Percentiles rank a stretch among this genome's conserved stretches.
Evolutionary conservation across 139 green algal genomes (phyloP).

Genomic region (Auxenochlorella protothecoides): DNA sequence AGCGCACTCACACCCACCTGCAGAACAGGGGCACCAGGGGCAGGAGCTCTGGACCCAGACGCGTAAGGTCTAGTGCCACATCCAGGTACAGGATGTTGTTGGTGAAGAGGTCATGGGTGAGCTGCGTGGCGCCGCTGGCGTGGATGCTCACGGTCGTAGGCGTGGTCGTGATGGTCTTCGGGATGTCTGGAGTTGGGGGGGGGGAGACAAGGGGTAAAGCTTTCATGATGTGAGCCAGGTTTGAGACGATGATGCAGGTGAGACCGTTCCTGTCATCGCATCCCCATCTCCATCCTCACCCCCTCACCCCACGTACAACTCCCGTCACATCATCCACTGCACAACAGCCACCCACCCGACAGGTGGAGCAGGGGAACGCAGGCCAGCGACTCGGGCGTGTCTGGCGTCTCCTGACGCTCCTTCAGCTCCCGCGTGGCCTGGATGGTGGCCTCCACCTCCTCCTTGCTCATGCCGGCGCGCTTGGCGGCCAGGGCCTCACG

Average conservation of each 20-base stretch:
- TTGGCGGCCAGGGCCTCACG: constrained; percentile 3
- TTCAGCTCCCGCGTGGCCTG: constrained; percentile 54
- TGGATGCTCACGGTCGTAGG: constrained; percentile 51
- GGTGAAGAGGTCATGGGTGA: constrained; percentile 95
- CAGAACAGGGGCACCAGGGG: constrained; percentile 97
- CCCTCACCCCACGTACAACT: no score
- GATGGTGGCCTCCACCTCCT: constrained; percentile 37
- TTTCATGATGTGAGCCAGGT: no score
- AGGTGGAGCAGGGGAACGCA: constrained; percentile 78
- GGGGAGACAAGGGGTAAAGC: not conserved
- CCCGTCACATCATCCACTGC: no score
- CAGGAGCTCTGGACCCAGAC: constrained; percentile 70
- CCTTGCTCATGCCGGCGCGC: constrained; percentile 34
- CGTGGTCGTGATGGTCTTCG: constrained; percentile 61
- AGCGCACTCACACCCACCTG: constrained; percentile 28
- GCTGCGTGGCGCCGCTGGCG: constrained; percentile 55
- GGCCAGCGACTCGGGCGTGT: constrained; percentile 73
- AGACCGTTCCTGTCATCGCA: not conserved
- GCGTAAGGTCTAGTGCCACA: constrained; percentile 12
- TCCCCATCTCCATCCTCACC: not conserved
- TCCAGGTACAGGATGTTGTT: constrained; percentile 98
- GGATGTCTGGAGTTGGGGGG: constrained; percentile 64
- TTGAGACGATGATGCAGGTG: not conserved
- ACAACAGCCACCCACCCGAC: not conserved
- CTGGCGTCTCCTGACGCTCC: constrained; percentile 87